Evolutionary conservation across 805 yeast genomes (phyloP).

Genomic region (Candida wancherniae): DNA sequence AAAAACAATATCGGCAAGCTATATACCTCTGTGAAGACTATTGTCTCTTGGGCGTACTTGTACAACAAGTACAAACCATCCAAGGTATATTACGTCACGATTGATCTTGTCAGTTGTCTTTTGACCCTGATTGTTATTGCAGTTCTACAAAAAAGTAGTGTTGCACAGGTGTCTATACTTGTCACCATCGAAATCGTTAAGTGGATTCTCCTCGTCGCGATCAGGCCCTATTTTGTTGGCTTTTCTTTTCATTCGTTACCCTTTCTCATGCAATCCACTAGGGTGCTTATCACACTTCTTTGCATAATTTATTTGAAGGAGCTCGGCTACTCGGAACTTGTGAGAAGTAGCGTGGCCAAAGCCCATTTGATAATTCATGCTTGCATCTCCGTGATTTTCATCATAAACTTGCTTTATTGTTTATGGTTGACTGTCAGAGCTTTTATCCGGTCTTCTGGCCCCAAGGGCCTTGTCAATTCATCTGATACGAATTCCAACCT

Average conservation of each 20-base stretch:
- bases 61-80: slow-evolving; percentile 43
- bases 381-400: slow-evolving; percentile 26
- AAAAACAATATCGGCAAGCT: slow-evolving; percentile 25
- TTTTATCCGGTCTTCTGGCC: too few relatives aligned
- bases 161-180: slow-evolving; percentile 39
- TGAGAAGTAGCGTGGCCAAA: slow-evolving; percentile 40
- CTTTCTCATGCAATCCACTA: slow-evolving; percentile 34
- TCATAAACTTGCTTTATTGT: slow-evolving; percentile 27
- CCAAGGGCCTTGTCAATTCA: too few relatives aligned
- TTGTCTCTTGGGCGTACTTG: slow-evolving; percentile 43
- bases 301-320: slow-evolving; percentile 40
- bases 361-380: slow-evolving; percentile 41
- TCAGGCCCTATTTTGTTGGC: slow-evolving; percentile 27
- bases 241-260: slow-evolving; percentile 26
- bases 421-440: slow-evolving; percentile 23
- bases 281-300: slow-evolving; percentile 35
- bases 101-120: slow-evolving; percentile 31
- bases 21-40: slow-evolving; percentile 44
- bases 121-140: slow-evolving; percentile 39
- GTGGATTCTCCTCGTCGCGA: slow-evolving; percentile 17
- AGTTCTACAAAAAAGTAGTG: slow-evolving; percentile 39
- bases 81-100: slow-evolving; percentile 32
- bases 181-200: slow-evolving; percentile 32
- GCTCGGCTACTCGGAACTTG: slow-evolving; percentile 32
- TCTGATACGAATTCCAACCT: too few relatives aligned